Evolutionary conservation across 306 rosid species (phyloP).

Genomic region (Citrullus colocynthis): DNA sequence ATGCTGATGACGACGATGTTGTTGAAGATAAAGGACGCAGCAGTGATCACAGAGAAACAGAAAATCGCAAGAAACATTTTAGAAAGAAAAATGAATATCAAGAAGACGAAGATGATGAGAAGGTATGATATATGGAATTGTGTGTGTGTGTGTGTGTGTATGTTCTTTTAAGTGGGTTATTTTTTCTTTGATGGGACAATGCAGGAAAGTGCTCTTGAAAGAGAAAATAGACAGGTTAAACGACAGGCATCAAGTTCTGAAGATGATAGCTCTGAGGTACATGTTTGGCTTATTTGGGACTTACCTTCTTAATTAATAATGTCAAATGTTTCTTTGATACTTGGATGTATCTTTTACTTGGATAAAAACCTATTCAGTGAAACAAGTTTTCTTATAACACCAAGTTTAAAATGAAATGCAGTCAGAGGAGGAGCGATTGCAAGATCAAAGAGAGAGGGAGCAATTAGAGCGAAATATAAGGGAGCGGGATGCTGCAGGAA

Average conservation of each 20-base stretch:
- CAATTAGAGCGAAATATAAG: slow-evolving; percentile 64
- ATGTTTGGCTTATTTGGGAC: neutral
- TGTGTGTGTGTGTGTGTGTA: no score
- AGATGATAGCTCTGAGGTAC: slow-evolving; percentile 68
- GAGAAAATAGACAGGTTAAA: slow-evolving; percentile 45
- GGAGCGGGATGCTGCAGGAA: slow-evolving; percentile 68
- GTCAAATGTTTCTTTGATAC: neutral
- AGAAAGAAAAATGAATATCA: slow-evolving; percentile 55
- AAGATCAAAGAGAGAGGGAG: slow-evolving; percentile 87
- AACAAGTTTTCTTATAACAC: neutral
- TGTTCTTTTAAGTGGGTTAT: slow-evolving; percentile 15
- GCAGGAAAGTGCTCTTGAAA: slow-evolving; percentile 45
- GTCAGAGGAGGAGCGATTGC: slow-evolving; percentile 86
- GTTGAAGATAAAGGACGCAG: slow-evolving; percentile 14
- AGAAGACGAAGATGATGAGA: slow-evolving; percentile 54
- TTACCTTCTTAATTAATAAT: neutral
- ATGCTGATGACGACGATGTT: slow-evolving; percentile 38
- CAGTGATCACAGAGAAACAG: slow-evolving; percentile 24
- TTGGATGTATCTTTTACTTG: neutral
- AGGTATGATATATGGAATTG: slow-evolving; percentile 26
- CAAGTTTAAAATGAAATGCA: slow-evolving; percentile 20
- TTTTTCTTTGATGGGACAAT: slow-evolving; percentile 20
- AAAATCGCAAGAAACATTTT: slow-evolving; percentile 40
- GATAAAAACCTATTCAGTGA: slow-evolving; percentile 9
- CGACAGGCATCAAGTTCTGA: slow-evolving; percentile 44